phyloP scores from a whole-genome alignment of 2,329 filamentous ascomycete genomes.

The Elsinoe arachidis region DNA sequence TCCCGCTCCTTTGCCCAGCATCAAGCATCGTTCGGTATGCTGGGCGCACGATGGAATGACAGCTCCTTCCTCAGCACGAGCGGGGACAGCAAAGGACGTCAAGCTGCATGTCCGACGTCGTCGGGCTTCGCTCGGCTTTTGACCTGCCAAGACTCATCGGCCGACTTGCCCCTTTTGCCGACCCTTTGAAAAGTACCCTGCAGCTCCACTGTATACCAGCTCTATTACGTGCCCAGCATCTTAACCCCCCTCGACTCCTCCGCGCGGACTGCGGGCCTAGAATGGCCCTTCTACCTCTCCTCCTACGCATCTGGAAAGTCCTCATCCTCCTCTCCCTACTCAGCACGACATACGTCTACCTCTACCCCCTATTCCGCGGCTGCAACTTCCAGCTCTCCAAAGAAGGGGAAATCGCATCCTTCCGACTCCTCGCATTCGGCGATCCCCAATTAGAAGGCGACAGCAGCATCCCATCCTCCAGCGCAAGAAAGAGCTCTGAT shows the following conservation, averaged over 20 bases:
- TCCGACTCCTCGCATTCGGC: conserved; percentile 77
- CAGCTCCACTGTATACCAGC: neutral
- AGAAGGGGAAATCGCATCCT: conserved; percentile 50
- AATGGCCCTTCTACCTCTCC: conserved; percentile 21
- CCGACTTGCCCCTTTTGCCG: neutral
- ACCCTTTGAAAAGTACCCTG: too few relatives aligned
- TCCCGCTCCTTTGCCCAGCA: neutral
- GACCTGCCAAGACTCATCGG: neutral
- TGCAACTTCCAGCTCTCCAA: conserved; percentile 62
- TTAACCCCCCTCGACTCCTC: neutral
- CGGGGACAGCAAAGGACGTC: neutral
- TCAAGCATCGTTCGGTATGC: neutral
- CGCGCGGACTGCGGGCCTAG: conserved; percentile 40
- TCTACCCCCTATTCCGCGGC: conserved; percentile 71
- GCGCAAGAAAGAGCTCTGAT: too few relatives aligned
- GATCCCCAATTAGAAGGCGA: conserved; percentile 94
- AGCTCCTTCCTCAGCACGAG: neutral
- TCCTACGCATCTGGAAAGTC: conserved; percentile 39
- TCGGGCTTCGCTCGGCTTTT: neutral
- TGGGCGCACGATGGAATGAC: neutral
- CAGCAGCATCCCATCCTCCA: conserved; percentile 57
- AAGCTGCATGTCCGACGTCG: neutral
- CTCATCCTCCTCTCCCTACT: conserved; percentile 59
- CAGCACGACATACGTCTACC: conserved; percentile 70
- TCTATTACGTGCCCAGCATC: neutral